These are phyloP conservation scores for Mycena sanguinolenta DNA, from an alignment of 768 basidiomycete species.

Conservation along the genomic window DNA sequence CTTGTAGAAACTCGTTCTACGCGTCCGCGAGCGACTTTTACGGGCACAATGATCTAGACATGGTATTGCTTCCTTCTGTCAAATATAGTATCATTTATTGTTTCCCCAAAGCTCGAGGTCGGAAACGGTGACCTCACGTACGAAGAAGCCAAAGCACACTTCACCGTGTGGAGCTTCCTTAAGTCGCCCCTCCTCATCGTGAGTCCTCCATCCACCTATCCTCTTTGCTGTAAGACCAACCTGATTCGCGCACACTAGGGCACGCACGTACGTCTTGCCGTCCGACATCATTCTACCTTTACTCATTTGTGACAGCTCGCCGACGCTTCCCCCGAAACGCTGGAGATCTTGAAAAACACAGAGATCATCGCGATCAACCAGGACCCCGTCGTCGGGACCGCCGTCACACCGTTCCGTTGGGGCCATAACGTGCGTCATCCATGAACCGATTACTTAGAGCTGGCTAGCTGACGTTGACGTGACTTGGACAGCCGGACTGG, in stretches of 20 bases:
- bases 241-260: conserved; percentile 38
- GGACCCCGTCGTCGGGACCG: conserved; percentile 71
- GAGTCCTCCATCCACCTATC: conserved; percentile 4
- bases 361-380: conserved; percentile 81
- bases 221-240: too few species aligned
- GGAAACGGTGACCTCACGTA: conserved; percentile 73
- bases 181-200: conserved; percentile 76
- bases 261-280: conserved; percentile 46
- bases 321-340: conserved; percentile 59
- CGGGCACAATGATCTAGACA: conserved; percentile 78
- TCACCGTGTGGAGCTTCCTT: conserved; percentile 81
- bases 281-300: too few species aligned
- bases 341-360: conserved; percentile 70
- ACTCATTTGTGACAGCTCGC: conserved; percentile 61
- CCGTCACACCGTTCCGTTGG: conserved; percentile 78
- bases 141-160: conserved; percentile 78
- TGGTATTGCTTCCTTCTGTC: conserved; percentile 51
- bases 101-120: conserved; percentile 62
- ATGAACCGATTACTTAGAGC: not conserved
- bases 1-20: conserved; percentile 71
- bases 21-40: conserved; percentile 76
- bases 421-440: conserved; percentile 72
- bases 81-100: not conserved
- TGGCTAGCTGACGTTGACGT: not conserved
- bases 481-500: conserved; percentile 57